Evolutionary conservation across 768 basidiomycete genomes (phyloP).

Genomic region (Termitomyces sp.): DNA sequence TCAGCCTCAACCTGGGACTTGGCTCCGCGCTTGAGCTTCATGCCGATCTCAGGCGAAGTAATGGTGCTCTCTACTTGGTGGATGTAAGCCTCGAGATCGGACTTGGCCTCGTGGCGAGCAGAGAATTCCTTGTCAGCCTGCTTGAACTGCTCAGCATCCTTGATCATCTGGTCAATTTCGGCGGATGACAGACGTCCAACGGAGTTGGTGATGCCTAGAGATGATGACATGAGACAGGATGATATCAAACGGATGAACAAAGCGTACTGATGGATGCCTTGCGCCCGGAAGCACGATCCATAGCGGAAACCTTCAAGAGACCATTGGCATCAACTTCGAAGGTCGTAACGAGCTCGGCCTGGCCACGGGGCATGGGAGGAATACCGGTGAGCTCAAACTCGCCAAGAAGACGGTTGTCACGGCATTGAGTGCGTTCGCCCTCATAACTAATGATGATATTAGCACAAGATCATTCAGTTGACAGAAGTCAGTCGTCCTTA

Average conservation of each 20-base stretch:
- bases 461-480: neutral
- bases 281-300: conserved; percentile 97
- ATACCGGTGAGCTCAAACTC: conserved; percentile 99
- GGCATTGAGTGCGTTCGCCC: conserved; percentile 99
- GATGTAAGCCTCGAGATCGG: conserved; percentile 96
- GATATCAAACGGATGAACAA: neutral
- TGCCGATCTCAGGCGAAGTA: conserved; percentile 92
- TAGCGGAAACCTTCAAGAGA: conserved; percentile 96
- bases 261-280: conserved; percentile 93
- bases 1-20: conserved; percentile 94
- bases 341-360: conserved; percentile 98
- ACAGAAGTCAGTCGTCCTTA: conserved; percentile 27
- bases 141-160: conserved; percentile 98
- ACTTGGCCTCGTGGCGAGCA: conserved; percentile 95
- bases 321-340: conserved; percentile 99
- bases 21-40: conserved; percentile 98
- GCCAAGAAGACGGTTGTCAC: conserved; percentile 97
- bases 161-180: conserved; percentile 99
- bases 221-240: conserved; percentile 4
- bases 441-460: conserved; percentile 59
- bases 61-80: conserved; percentile 96
- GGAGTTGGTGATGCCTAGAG: conserved; percentile 91
- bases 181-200: conserved; percentile 96
- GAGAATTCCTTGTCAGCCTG: conserved; percentile 97
- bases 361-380: conserved; percentile 98